These are phyloP conservation scores for Lepiota venenata DNA, from an alignment of 768 basidiomycete species.

Conservation along the genomic window DNA sequence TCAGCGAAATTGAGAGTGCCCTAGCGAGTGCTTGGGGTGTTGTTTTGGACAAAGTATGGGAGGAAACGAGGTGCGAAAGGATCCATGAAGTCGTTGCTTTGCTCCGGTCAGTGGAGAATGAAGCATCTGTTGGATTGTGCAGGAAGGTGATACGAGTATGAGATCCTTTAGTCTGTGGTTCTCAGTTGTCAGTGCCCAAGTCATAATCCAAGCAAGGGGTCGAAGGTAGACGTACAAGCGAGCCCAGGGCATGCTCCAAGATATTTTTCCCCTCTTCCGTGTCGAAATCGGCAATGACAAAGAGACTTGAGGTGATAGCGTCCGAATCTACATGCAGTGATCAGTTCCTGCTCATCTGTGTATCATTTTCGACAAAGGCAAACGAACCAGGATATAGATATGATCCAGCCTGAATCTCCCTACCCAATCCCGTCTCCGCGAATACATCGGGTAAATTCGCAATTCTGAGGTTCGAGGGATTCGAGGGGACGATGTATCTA, in stretches of 20 bases:
- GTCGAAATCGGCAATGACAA: constrained; percentile 80
- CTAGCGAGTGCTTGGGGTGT: constrained; percentile 36
- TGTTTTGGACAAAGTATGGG: constrained; percentile 34
- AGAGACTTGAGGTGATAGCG: constrained; percentile 43
- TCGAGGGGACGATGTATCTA: constrained; percentile 60
- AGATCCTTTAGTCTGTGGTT: constrained; percentile 37
- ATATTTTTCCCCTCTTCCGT: constrained; percentile 52
- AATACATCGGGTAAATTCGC: constrained; percentile 56
- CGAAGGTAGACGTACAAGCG: constrained; percentile 46
- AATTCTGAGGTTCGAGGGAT: constrained; percentile 46
- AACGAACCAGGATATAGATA: constrained; percentile 67
- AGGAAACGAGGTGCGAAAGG: constrained; percentile 47
- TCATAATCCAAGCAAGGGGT: neutral
- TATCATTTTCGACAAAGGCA: neutral
- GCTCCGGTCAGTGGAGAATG: constrained; percentile 13
- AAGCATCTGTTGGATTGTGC: constrained; percentile 52
- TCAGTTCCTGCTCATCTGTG: neutral
- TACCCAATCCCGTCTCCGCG: constrained; percentile 36
- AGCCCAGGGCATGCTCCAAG: constrained; percentile 60
- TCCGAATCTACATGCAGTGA: constrained; percentile 23
- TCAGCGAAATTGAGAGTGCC: constrained; percentile 14
- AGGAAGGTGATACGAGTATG: constrained; percentile 69
- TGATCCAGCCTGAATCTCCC: constrained; percentile 28
- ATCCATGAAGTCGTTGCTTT: constrained; percentile 36
- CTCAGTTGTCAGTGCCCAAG: constrained; percentile 1